Conservation (phyloP, 108 stramenopile species). For the Cyclotella kingstonii region DNA sequence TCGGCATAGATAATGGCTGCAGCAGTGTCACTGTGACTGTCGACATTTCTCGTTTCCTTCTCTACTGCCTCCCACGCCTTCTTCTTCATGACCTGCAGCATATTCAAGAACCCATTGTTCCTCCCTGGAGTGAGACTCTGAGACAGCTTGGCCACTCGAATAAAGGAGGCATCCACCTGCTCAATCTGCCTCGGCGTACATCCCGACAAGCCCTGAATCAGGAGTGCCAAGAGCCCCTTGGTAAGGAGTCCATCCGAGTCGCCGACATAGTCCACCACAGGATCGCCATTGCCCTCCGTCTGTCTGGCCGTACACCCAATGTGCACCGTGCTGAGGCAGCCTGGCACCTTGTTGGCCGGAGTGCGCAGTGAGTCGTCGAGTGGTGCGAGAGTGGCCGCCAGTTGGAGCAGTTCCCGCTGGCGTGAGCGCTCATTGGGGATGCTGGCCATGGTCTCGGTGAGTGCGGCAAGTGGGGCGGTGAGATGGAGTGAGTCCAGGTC, state of each 20-base stretch:
- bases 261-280: slow-evolving; percentile 74
- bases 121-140: slow-evolving; percentile 91
- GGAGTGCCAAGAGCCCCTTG: slow-evolving; percentile 91
- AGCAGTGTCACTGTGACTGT: too few species aligned
- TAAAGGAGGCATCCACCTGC: slow-evolving; percentile 85
- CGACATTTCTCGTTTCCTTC: slow-evolving; percentile 6
- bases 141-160: slow-evolving; percentile 82
- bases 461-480: slow-evolving; percentile 73
- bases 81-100: slow-evolving; percentile 89
- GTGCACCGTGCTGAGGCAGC: slow-evolving; percentile 88
- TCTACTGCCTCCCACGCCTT: slow-evolving; percentile 57
- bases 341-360: slow-evolving; percentile 88
- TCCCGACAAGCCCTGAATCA: slow-evolving; percentile 81
- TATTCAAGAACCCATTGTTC: slow-evolving; percentile 98
- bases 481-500: slow-evolving; percentile 51
- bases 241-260: slow-evolving; percentile 96
- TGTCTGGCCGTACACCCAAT: slow-evolving; percentile 57
- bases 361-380: slow-evolving; percentile 55
- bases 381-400: slow-evolving; percentile 71
- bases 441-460: slow-evolving; percentile 73
- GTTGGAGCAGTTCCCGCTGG: slow-evolving; percentile 94
- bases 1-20: too few species aligned
- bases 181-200: slow-evolving; percentile 73
- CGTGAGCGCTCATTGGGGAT: slow-evolving; percentile 90
- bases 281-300: slow-evolving; percentile 34